A percentile compares a stretch with the other conserved stretches of the same genome.
Conservation (phyloP, 352 stramenopile species). For the Globisporangium uncinulatum region DNA sequence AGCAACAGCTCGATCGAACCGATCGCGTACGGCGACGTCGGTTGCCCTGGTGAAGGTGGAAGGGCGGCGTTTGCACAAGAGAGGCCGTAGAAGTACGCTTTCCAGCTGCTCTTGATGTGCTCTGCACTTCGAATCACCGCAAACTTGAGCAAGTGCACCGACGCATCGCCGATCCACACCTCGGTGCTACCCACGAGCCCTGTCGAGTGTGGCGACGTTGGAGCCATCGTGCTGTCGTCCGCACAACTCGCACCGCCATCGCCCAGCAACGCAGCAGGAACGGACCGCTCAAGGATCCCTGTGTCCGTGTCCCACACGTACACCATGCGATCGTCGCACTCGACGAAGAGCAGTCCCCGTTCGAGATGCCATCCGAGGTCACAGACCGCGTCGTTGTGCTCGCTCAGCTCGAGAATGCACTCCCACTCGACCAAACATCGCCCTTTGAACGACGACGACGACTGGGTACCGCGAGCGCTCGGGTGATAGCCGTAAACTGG, state of each 20-base stretch:
- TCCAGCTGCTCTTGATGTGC: slow-evolving; percentile 68
- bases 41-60: neutral
- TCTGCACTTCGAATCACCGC: slow-evolving; percentile 58
- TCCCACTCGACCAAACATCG: slow-evolving; percentile 43
- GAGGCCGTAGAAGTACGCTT: slow-evolving; percentile 44
- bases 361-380: slow-evolving; percentile 61
- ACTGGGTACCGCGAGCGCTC: slow-evolving; percentile 9
- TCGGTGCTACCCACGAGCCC: slow-evolving; percentile 40
- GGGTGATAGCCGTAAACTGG: slow-evolving; percentile 48
- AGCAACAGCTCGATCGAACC: slow-evolving; percentile 67
- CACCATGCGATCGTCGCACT: slow-evolving; percentile 70
- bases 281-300: slow-evolving; percentile 61
- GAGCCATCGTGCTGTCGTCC: slow-evolving; percentile 2
- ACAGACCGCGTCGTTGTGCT: slow-evolving; percentile 49
- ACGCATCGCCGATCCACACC: slow-evolving; percentile 44
- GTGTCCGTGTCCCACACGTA: slow-evolving; percentile 78
- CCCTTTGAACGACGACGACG: neutral
- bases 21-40: slow-evolving; percentile 49
- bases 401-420: slow-evolving; percentile 53
- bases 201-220: slow-evolving; percentile 18
- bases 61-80: slow-evolving; percentile 8
- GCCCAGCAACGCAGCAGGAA: slow-evolving; percentile 49
- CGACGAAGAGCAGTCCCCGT: slow-evolving; percentile 46
- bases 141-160: slow-evolving; percentile 60
- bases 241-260: slow-evolving; percentile 29